A percentile compares a stretch with the other conserved stretches of the same genome.
Evolutionary conservation across 495 filamentous ascomycete genomes (phyloP).

Genomic region (Neurospora tetraspora): DNA sequence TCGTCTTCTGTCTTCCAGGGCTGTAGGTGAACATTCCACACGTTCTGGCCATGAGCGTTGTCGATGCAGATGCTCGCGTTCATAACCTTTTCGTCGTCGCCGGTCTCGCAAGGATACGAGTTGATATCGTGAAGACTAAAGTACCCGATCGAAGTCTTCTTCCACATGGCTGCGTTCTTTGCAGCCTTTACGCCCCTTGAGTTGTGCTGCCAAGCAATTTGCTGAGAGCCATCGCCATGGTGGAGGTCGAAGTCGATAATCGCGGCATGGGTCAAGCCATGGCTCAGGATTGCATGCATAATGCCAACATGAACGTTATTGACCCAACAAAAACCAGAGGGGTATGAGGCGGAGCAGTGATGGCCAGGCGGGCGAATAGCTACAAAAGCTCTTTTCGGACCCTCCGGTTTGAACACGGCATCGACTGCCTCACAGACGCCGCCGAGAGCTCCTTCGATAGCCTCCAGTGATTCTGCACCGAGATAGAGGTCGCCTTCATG

Average conservation of each 20-base stretch:
- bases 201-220: constrained; percentile 85
- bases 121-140: constrained; percentile 97
- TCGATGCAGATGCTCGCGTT: constrained; percentile 90
- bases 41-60: constrained; percentile 78
- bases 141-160: constrained; percentile 83
- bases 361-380: constrained; percentile 79
- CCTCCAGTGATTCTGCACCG: constrained; percentile 71
- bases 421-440: constrained; percentile 89
- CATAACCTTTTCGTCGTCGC: constrained; percentile 79
- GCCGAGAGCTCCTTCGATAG: constrained; percentile 80
- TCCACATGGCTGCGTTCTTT: constrained; percentile 58
- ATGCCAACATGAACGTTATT: constrained; percentile 98
- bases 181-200: constrained; percentile 42
- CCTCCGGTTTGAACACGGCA: constrained; percentile 54
- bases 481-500: constrained; percentile 86
- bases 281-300: constrained; percentile 68
- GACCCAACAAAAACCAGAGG: constrained; percentile 96
- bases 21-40: constrained; percentile 95
- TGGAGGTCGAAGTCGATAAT: constrained; percentile 97
- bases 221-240: constrained; percentile 91
- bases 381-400: constrained; percentile 69
- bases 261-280: constrained; percentile 85
- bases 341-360: constrained; percentile 79
- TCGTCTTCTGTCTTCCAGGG: constrained; percentile 70
- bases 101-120: constrained; percentile 87